These are phyloP conservation scores for Metarhizium brunneum DNA, from an alignment of 2,329 filamentous ascomycete genomes.

Conservation along the genomic window DNA sequence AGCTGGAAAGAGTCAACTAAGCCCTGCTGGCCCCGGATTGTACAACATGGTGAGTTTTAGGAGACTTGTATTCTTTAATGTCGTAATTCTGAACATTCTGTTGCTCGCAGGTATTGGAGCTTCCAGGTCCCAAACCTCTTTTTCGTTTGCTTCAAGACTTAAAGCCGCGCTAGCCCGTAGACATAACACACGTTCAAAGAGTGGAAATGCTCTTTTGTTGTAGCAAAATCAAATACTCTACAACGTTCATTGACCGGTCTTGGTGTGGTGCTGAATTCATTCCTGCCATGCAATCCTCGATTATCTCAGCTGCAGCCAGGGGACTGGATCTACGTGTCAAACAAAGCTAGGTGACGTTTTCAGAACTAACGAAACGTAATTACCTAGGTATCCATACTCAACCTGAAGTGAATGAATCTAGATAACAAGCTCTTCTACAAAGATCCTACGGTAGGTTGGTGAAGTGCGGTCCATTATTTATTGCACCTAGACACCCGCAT, in stretches of 20 bases:
- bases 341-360: background rate
- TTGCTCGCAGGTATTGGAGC: slow-evolving; percentile 1
- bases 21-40: slow-evolving; percentile 75
- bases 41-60: slow-evolving; percentile 60
- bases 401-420: background rate
- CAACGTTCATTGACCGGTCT: too few relatives aligned
- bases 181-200: background rate
- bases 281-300: too few relatives aligned
- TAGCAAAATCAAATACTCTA: background rate
- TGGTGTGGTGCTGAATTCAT: too few relatives aligned
- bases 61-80: background rate
- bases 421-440: background rate
- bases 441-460: background rate
- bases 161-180: background rate
- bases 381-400: background rate
- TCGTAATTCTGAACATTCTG: background rate
- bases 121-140: background rate
- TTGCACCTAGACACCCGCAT: background rate
- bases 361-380: background rate
- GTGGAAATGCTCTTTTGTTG: background rate
- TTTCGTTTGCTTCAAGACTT: background rate
- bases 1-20: slow-evolving; percentile 56
- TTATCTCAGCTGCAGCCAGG: too few relatives aligned
- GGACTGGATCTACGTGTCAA: background rate
- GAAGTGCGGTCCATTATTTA: background rate